Base-by-base conservation (phyloP, 208 protist genomes). In the Sergeia podlipaevii region DNA sequence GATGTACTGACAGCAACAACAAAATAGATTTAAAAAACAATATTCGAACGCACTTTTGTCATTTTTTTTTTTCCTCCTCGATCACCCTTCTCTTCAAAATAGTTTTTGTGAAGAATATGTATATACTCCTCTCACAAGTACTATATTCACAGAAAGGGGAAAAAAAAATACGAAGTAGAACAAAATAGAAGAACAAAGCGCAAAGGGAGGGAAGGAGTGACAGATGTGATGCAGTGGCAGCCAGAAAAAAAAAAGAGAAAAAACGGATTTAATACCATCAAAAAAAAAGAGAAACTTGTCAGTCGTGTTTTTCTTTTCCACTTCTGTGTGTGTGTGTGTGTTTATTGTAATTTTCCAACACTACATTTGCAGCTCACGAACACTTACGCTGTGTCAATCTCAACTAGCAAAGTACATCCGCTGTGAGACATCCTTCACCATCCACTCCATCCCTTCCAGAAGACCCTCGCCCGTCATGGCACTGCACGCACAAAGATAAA, bases 371-470 rank as follows among this genome's bases (percentile, higher is more conserved):
- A 17, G 20, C 17, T 41, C 44, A 37, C 11, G 49, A 50, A 30
- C 44, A 50, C 10, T 5, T 30, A 27, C n/a, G 34, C 23, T 10
- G 13, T 13, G 10, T 7, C 27, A 4, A 3, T 24, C 10, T 27
- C 61, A 91, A 23, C 50, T 73, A 8, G 84, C 70, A 49, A 93
- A 93, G 69, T 96, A 96, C 78, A 96, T 84, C 21, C 89, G 73
- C 42, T 74, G 62, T 0, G 96, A 93, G 32, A 99, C 97, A 67
- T 99, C 98, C 17, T 85, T 48, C 6, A 99, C 97, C 18, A 99
- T 86, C 98, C 98, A 99, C 27, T 97, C 78, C 44, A 99, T 97
- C 15, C 97, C 98, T n/a, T 98, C 93, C 18, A 94, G 60, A 5
- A 99, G 70, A 1, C 97, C 97, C 34, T 91, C 76, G 20, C 93